Evolutionary conservation across 164 flowering plant species (phyloP).

Genomic region (Macadamia integrifolia): DNA sequence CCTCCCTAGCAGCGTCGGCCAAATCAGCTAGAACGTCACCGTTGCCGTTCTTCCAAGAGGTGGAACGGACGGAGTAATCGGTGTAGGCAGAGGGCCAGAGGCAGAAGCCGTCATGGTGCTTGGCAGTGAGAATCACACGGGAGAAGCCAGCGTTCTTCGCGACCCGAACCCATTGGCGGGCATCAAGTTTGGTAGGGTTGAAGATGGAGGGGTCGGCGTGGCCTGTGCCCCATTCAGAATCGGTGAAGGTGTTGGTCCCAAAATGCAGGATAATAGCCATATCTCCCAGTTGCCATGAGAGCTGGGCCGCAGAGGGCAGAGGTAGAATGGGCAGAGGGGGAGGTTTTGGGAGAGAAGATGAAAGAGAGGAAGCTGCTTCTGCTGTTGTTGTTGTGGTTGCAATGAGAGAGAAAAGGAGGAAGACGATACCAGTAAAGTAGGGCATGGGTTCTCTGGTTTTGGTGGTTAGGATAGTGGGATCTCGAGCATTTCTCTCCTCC

Average conservation of each 20-base stretch:
- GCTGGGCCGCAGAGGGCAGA: constrained; percentile 73
- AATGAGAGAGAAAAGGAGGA: not conserved
- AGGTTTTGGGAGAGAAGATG: constrained; percentile 5
- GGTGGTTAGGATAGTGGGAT: not conserved
- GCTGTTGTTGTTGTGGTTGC: not conserved
- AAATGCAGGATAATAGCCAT: constrained; percentile 92
- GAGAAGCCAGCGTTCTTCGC: constrained; percentile 69
- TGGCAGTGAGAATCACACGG: constrained; percentile 70
- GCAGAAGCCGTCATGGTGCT: constrained; percentile 98
- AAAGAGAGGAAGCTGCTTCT: not conserved
- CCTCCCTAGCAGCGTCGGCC: constrained; percentile 56
- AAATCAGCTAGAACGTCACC: constrained; percentile 82
- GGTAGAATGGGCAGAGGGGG: constrained; percentile 92
- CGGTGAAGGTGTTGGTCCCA: constrained; percentile 92
- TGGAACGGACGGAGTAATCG: constrained; percentile 66
- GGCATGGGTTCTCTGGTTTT: constrained; percentile 4
- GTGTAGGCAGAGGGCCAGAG: constrained; percentile 85
- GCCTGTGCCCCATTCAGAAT: constrained; percentile 93
- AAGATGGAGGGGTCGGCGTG: constrained; percentile 60
- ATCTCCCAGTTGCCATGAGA: constrained; percentile 72
- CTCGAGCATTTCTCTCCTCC: not conserved
- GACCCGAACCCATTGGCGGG: constrained; percentile 74
- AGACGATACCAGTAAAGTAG: not conserved
- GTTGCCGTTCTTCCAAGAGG: constrained; percentile 61
- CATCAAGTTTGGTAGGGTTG: constrained; percentile 54